Base-by-base conservation (phyloP, 495 filamentous ascomycete species). In the Lasiosphaeria hispida region DNA sequence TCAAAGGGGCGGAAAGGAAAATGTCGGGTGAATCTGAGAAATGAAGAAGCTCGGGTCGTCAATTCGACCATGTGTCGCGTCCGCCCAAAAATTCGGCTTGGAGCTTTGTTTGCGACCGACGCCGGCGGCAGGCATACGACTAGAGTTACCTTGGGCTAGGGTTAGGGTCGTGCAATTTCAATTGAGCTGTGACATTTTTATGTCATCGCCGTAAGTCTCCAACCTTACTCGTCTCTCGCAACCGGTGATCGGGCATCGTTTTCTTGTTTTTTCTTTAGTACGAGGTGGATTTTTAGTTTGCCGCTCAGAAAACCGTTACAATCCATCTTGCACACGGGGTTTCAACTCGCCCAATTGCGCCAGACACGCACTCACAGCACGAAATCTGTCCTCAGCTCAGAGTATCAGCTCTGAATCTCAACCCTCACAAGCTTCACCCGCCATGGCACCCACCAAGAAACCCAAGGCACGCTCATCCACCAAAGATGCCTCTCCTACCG, bases 401-500 rank as follows among this genome's bases (percentile, higher is more conserved):
- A 43, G 0, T 15, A 43, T 38, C 34, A 41, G 13, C 34, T 40
- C 30, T 39, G 42, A 42, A 35, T 43, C 38, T 33, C 38, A 41
- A 35, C 53, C 7, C 14, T n/a, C 17, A 36, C 43, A 53, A 36
- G 38, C 19, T 5, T 44, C 45, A 30, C 17, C 41, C 50, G 58
- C 18, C 43, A 64, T 64, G 66, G 63, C 66, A 11, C 69, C 67
- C n/a, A 49, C 62, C 2, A 65, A 47, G 19, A 65, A 64, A 56
- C 41, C 55, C 18, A 10, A 50, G 19, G 62, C 61, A 52, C 14
- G 35, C 33, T 52, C 53, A 30, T 14, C 35, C 35, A 37, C 30
- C 42, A 61, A 60, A 42, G 10, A 48, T 52, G n/a, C 49, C 36
- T 35, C 54, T 7, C 67, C 68, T n/a, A 82, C 84, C 3, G 68